Evolutionary conservation across 164 flowering plant genomes (phyloP).

Genomic region (Stephania yunnanensis): DNA sequence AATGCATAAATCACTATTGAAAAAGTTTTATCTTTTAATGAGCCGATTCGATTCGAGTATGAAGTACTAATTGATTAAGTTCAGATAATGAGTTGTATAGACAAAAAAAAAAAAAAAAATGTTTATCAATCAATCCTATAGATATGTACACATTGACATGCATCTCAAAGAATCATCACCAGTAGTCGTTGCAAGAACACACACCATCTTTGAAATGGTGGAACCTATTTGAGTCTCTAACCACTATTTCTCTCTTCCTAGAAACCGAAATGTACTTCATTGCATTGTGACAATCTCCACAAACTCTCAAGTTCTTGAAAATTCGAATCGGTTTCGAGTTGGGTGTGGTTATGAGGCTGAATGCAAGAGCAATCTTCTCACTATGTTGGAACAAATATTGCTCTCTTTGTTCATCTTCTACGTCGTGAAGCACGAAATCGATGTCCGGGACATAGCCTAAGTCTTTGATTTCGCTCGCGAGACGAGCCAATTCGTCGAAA

Average conservation of each 20-base stretch:
- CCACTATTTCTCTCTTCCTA: slow-evolving; percentile 52
- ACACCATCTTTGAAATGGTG: slow-evolving; percentile 62
- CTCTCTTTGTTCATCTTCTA: slow-evolving; percentile 70
- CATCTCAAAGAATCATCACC: slow-evolving; percentile 38
- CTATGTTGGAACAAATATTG: slow-evolving; percentile 68
- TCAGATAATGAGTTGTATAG: too few species aligned
- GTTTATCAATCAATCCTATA: too few species aligned
- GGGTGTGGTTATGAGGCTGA: slow-evolving; percentile 54
- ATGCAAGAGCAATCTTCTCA: slow-evolving; percentile 82
- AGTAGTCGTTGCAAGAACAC: slow-evolving; percentile 81
- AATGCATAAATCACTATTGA: too few species aligned
- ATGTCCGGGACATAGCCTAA: slow-evolving; percentile 70
- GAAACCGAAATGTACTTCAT: slow-evolving; percentile 51
- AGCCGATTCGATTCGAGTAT: too few species aligned
- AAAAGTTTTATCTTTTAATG: too few species aligned
- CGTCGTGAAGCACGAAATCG: slow-evolving; percentile 66
- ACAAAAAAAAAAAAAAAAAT: too few species aligned
- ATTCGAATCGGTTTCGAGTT: slow-evolving; percentile 49
- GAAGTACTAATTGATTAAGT: too few species aligned
- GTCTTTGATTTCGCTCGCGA: slow-evolving; percentile 44
- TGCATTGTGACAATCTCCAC: slow-evolving; percentile 78
- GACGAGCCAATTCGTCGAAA: slow-evolving; percentile 41
- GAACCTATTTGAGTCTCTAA: slow-evolving; percentile 71
- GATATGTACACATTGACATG: too few species aligned
- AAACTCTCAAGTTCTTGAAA: slow-evolving; percentile 71